Conservation (phyloP, 441 rosid genomes). For the Mallotus japonicus region DNA sequence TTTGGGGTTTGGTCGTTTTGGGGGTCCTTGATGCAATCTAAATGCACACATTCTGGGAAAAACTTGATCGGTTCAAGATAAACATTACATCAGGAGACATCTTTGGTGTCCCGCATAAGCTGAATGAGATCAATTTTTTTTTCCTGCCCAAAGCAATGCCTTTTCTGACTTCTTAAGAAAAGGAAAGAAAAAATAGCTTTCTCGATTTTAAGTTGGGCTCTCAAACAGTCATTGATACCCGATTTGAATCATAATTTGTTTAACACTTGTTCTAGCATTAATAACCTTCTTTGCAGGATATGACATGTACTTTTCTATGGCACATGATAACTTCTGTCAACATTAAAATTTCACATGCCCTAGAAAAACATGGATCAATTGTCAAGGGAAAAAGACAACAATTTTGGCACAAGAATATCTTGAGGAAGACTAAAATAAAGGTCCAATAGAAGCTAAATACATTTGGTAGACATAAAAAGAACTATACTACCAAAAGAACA, state of each 20-base stretch:
- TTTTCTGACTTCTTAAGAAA: not conserved
- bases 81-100: not conserved
- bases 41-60: too few relatives aligned
- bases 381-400: not conserved
- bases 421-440: not conserved
- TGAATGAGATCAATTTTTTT: not conserved
- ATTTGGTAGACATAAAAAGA: not conserved
- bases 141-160: not conserved
- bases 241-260: not conserved
- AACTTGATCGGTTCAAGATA: too few relatives aligned
- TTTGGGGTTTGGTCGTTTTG: too few relatives aligned
- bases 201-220: not conserved
- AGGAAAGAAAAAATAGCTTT: not conserved
- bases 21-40: too few relatives aligned
- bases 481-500: not conserved
- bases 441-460: not conserved
- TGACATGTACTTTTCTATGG: not conserved
- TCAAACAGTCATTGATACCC: not conserved
- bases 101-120: not conserved
- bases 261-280: not conserved
- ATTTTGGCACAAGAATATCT: not conserved
- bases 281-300: not conserved
- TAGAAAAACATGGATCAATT: not conserved
- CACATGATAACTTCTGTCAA: not conserved
- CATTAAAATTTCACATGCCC: not conserved